Percentiles rank a stretch among this genome's conserved stretches.
Conservation (phyloP, 495 filamentous ascomycete genomes). For the Tuber calosporum region DNA sequence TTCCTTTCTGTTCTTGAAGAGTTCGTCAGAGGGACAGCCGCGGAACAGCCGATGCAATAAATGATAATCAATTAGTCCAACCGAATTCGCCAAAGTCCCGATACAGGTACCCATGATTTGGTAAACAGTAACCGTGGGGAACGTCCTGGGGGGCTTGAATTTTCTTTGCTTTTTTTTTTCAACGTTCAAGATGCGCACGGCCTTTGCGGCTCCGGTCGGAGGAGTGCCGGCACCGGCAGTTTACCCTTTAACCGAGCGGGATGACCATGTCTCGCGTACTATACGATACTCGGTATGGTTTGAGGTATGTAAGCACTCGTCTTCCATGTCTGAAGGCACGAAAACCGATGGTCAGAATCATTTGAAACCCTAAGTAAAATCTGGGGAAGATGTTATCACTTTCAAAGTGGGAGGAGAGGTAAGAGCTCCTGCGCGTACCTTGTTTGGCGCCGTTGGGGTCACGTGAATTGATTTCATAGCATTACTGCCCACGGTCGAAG, state of each 20-base stretch:
- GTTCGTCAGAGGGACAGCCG: neutral
- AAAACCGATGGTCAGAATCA: neutral
- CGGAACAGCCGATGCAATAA: neutral
- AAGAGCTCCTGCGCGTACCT: neutral
- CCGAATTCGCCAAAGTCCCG: neutral
- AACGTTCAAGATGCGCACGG: neutral
- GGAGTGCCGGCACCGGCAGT: neutral
- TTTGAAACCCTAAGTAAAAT: neutral
- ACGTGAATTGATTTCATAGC: neutral
- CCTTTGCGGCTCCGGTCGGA: neutral
- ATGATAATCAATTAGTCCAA: neutral
- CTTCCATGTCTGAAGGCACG: neutral
- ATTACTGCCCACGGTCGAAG: neutral
- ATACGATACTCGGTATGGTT: no score
- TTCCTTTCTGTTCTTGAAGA: neutral
- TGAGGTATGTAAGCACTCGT: neutral
- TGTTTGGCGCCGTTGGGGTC: neutral
- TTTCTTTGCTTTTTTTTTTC: neutral
- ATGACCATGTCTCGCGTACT: neutral
- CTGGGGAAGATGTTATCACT: conserved; percentile 2
- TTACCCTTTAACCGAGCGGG: neutral
- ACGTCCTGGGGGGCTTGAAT: neutral
- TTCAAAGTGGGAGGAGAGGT: neutral
- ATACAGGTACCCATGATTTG: neutral
- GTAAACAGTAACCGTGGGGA: neutral